Base-by-base conservation (phyloP, 2,329 filamentous ascomycete genomes). In the Aschersonia sp. region DNA sequence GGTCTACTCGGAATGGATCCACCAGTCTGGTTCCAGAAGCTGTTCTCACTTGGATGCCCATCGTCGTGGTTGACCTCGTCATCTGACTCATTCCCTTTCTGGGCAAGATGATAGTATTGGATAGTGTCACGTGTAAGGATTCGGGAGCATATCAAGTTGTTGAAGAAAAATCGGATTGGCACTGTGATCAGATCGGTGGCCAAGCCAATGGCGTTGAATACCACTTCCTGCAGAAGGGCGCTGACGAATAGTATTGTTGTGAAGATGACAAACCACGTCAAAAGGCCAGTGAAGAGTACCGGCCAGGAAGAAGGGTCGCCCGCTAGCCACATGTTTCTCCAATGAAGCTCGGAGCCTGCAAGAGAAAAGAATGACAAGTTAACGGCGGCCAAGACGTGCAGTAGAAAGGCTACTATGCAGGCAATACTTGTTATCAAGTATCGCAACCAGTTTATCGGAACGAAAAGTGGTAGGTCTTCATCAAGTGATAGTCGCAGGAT, bases 331-430 rank as follows among this genome's bases (percentile, higher is more conserved):
- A 57, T 53, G 44, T 60, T 59, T 11, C 57, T 54, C 58, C 58
- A 60, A 40, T 58, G 57, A 14, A 60, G 55, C 44, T 60, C 58
- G 1, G 57, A 55, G 12, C 55, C 55, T 5, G 56, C 55, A 8
- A 63, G 56, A 7, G 53, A 46, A 48, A 62, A 65, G 42, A 65
- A 65, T 4, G 61, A 57, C 2, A 64, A 55, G 46, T 49, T 56
- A 37, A 57, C 49, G 37, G 48, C 45, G 6, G 50, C 53, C 9
- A 56, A 54, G 47, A 56, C 49, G 39, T 52, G 52, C 14, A 52
- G 53, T 6, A 53, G 52, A 10, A 57, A 47, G 7, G 58, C 48
- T 29, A 62, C 52, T 6, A 61, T 46, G 5, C 46, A 55, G 35
- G 45, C 55, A 30, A 47, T 46, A 14, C 12, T 52, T 49, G 35